Conservation (phyloP, 305 asterid species). For the Fraxinus sp. region DNA sequence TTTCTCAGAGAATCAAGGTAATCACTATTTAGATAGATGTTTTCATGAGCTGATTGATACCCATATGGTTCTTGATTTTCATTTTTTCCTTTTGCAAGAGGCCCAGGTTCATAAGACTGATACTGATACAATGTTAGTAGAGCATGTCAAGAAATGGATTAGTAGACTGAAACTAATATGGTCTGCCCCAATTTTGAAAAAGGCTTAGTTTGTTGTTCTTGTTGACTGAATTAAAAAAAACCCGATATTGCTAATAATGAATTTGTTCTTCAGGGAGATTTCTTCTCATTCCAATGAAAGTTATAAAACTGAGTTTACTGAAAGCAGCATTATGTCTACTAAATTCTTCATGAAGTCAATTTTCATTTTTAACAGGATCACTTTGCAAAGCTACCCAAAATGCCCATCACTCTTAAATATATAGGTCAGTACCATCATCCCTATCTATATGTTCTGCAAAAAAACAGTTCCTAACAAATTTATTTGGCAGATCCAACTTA, state of each 20-base stretch:
- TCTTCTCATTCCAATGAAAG: background rate
- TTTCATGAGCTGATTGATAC: background rate
- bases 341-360: conserved; percentile 12
- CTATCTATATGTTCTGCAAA: conserved; percentile 12
- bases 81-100: background rate
- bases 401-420: conserved; percentile 58
- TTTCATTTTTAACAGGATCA: conserved; percentile 46
- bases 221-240: conserved; percentile 1
- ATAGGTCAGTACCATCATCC: conserved; percentile 47
- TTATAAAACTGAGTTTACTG: background rate
- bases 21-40: conserved; percentile 8
- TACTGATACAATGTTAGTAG: background rate
- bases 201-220: background rate
- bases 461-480: conserved; percentile 14
- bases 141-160: background rate
- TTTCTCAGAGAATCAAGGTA: conserved; percentile 69
- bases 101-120: background rate
- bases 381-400: conserved; percentile 41
- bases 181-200: background rate
- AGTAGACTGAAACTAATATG: background rate
- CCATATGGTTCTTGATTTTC: background rate
- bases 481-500: conserved; percentile 65
- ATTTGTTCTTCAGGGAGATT: background rate
- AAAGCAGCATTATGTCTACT: conserved; percentile 17
- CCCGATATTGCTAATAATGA: background rate